Evolutionary conservation across 495 filamentous ascomycete genomes (phyloP).

Genomic region (Hypomontagnella monticulosa): DNA sequence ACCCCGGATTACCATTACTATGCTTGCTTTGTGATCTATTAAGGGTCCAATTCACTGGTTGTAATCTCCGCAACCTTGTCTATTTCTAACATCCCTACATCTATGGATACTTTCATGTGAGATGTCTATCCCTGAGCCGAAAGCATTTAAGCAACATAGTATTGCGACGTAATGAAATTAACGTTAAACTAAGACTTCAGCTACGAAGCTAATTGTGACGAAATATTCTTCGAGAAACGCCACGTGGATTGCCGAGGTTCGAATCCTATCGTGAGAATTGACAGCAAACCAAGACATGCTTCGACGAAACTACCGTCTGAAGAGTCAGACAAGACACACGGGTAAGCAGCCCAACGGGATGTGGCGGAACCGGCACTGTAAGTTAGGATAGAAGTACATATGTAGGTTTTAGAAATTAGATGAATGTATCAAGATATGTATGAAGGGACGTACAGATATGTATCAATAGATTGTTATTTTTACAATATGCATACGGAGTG

Average conservation of each 20-base stretch:
- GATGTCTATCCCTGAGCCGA: no score
- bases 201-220: background rate
- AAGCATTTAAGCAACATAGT: no score
- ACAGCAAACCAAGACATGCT: background rate
- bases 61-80: background rate
- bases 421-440: background rate
- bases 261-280: slow-evolving; percentile 4
- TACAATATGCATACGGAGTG: background rate
- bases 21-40: background rate
- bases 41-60: background rate
- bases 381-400: background rate
- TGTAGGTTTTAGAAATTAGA: background rate
- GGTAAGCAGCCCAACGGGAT: slow-evolving; percentile 11
- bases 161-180: background rate
- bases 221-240: slow-evolving; percentile 20
- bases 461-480: background rate
- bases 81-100: background rate
- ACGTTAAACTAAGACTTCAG: background rate
- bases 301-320: no score
- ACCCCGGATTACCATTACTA: background rate
- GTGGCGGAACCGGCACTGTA: slow-evolving; percentile 14
- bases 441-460: background rate
- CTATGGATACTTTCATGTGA: no score
- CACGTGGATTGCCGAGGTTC: slow-evolving; percentile 26
- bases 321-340: background rate